Evolutionary conservation across 148 eudicot species (phyloP).

Genomic region (Salicornia ramosissima): DNA sequence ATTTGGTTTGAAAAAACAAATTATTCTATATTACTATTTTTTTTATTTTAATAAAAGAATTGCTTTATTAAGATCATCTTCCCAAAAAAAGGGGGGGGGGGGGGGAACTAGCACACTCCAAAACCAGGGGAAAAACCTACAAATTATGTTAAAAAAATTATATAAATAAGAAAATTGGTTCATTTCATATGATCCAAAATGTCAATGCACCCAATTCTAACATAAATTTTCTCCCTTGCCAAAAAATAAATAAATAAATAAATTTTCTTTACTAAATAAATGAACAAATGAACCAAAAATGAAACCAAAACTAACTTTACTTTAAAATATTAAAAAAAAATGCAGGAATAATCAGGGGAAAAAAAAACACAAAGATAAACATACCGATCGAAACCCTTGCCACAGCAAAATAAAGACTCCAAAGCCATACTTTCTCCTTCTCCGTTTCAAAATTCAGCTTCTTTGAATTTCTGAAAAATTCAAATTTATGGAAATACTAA

Average conservation of each 20-base stretch:
- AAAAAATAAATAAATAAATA: neutral
- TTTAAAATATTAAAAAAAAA: neutral
- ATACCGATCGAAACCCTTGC: constrained; percentile 31
- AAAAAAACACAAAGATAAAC: constrained; percentile 1
- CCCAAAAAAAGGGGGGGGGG: too few relatives aligned
- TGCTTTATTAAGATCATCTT: too few relatives aligned
- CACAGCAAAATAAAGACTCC: constrained; percentile 26
- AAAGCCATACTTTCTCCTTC: constrained; percentile 18
- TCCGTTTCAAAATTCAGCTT: neutral
- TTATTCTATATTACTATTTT: too few relatives aligned
- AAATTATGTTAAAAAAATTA: too few relatives aligned
- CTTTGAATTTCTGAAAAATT: neutral
- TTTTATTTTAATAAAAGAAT: too few relatives aligned
- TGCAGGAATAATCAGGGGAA: too few relatives aligned
- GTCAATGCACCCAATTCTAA: neutral
- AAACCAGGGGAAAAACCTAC: too few relatives aligned
- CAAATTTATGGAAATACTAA: neutral
- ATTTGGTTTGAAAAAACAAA: too few relatives aligned
- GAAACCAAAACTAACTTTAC: neutral
- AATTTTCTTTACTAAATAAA: neutral
- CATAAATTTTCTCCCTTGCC: too few relatives aligned
- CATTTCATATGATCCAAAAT: neutral
- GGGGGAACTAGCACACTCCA: too few relatives aligned
- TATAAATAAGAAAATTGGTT: too few relatives aligned
- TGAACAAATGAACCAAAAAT: neutral